A percentile compares a stretch with the other conserved stretches of the same genome.
Evolutionary conservation across 495 filamentous ascomycete genomes (phyloP).

Genomic region (Podospora didyma): DNA sequence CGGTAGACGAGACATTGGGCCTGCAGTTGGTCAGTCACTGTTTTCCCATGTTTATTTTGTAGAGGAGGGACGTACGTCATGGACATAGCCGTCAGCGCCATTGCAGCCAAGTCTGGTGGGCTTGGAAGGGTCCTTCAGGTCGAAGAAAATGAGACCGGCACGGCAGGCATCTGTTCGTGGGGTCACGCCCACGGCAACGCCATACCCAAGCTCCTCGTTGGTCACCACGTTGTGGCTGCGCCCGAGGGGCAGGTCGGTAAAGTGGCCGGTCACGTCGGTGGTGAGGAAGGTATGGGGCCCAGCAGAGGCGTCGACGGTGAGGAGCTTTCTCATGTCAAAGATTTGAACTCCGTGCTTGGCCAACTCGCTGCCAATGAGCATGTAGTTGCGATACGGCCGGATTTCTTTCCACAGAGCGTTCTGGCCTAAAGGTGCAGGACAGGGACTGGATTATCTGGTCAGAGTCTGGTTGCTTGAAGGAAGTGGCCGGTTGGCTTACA

Average conservation of each 20-base stretch:
- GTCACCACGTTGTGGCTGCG: slow-evolving; percentile 38
- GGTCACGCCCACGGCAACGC: slow-evolving; percentile 29
- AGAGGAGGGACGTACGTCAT: slow-evolving; percentile 30
- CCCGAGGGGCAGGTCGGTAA: slow-evolving; percentile 41
- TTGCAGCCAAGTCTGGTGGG: slow-evolving; percentile 50
- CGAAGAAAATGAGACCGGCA: slow-evolving; percentile 53
- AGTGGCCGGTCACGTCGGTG: slow-evolving; percentile 36
- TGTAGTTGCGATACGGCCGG: slow-evolving; percentile 37
- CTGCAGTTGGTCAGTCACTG: background rate
- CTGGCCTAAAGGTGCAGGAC: background rate
- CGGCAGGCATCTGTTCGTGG: slow-evolving; percentile 43
- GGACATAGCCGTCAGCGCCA: slow-evolving; percentile 53
- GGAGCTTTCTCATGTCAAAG: slow-evolving; percentile 46
- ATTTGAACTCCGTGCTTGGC: slow-evolving; percentile 47
- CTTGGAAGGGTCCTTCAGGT: slow-evolving; percentile 45
- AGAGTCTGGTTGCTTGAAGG: background rate
- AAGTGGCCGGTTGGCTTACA: slow-evolving; percentile 8
- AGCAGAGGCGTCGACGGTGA: background rate
- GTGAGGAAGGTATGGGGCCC: slow-evolving; percentile 25
- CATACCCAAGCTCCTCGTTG: slow-evolving; percentile 4
- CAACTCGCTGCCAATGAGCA: slow-evolving; percentile 50
- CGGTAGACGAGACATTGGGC: slow-evolving; percentile 58
- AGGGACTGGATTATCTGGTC: background rate
- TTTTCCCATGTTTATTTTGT: background rate
- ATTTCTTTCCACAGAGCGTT: slow-evolving; percentile 30